Base-by-base conservation (phyloP, 192 early-diverging fungal genomes). In the Coemansia sp. region DNA sequence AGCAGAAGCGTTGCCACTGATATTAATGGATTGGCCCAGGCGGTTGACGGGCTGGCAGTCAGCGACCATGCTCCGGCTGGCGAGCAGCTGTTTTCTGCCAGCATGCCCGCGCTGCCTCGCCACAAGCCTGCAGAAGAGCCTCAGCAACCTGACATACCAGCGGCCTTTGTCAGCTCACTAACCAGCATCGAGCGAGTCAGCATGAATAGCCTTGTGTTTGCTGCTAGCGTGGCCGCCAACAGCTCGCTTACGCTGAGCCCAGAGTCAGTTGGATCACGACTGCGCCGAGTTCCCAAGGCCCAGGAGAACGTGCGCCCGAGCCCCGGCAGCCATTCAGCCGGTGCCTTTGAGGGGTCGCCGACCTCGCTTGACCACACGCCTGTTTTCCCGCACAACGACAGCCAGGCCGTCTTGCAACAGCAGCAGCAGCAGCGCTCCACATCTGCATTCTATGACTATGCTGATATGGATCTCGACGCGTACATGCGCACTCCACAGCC, bases 201-300 rank as follows among this genome's bases (percentile, higher is more conserved):
- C 55, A 18, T 71, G 31, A 63, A 72, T 60, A 76, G 73, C 63
- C 46, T 81, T 20, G 78, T 81, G 38, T 34, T 75, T 59, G 78
- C 67, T 2, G 78, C 74, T 16, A 70, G 67, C 21, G 65, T 60
- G 10, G 74, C 79, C 0, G 70, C 73, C 5, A 67, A 73, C 53
- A 82, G 79, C 56, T 28, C 60, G 5, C 63, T 45, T 11, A 70
- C 79, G 23, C 61, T 82, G 39, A 82, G 73, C 63, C 79, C 74
- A 4, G 65, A 76, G 64, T 73, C 70, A 0, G 70, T 75, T 26
- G 78, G 74, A 2, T 82, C 79, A 23, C 63, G 74, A 0, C 57
- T 82, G 35, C 79, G 74, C 13, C 60, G 79, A 9, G 67, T 82
- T 26, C 64, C 79, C 31, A 76, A 82, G 67, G 67, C 64, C 0